A percentile compares a stretch with the other conserved stretches of the same genome.
Evolutionary conservation across 2,329 filamentous ascomycete species (phyloP).

Genomic region (Gnomoniopsis smithogilvyi): DNA sequence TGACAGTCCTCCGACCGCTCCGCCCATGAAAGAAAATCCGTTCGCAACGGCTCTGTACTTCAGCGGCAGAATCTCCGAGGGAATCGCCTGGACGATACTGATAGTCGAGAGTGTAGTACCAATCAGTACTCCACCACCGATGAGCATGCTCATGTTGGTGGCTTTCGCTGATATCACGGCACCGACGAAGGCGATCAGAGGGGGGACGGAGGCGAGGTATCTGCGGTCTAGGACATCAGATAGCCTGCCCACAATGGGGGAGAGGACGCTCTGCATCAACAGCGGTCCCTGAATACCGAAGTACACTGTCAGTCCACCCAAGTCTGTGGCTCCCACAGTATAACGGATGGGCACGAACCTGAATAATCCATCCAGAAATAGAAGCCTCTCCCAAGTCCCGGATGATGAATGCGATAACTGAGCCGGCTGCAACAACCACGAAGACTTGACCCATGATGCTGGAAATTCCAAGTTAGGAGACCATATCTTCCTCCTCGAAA

Average conservation of each 20-base stretch:
- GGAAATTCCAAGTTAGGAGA: not conserved
- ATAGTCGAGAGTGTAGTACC: conserved; percentile 52
- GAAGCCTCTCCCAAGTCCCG: conserved; percentile 48
- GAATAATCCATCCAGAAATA: conserved; percentile 54
- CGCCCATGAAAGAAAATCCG: conserved; percentile 48
- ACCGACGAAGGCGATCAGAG: conserved; percentile 51
- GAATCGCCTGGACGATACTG: conserved; percentile 53
- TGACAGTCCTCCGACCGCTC: conserved; percentile 49
- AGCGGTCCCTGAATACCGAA: conserved; percentile 43
- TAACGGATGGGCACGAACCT: conserved; percentile 29
- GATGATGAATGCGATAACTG: conserved; percentile 53
- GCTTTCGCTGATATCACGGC: conserved; percentile 53
- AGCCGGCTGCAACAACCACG: conserved; percentile 52
- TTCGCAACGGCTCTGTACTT: conserved; percentile 56
- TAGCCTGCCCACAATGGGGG: conserved; percentile 52
- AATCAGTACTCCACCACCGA: conserved; percentile 56
- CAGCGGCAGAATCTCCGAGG: conserved; percentile 52
- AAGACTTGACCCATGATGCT: conserved; percentile 53
- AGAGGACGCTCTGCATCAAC: conserved; percentile 55
- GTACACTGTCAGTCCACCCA: not conserved
- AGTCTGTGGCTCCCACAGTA: not conserved
- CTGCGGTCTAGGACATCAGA: conserved; percentile 56
- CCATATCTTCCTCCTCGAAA: too few species aligned
- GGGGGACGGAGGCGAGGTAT: conserved; percentile 47
- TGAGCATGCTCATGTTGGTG: conserved; percentile 51